Conservation (phyloP, 202 grass and related monocot species). For the Saccharum hybrid region DNA sequence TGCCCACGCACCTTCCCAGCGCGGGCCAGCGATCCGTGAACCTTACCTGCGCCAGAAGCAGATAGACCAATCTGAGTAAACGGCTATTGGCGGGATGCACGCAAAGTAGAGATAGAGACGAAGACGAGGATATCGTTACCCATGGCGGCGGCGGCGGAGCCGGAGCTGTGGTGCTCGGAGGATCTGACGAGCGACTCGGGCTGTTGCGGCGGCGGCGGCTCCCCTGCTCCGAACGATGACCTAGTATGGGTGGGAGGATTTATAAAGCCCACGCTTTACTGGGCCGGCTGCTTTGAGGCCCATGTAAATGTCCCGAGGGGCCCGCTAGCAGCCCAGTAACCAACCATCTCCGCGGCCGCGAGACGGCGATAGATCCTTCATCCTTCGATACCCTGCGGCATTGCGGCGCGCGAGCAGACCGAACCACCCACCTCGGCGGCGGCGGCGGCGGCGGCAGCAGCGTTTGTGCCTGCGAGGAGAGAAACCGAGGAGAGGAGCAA, state of each 20-base stretch:
- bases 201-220: neutral
- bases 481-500: neutral
- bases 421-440: neutral
- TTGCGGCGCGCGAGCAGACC: slow-evolving; percentile 31
- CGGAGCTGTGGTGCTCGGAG: neutral
- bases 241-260: slow-evolving; percentile 20
- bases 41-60: slow-evolving; percentile 60
- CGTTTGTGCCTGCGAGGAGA: slow-evolving; percentile 4
- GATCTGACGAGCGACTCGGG: neutral
- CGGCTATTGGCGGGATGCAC: neutral
- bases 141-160: slow-evolving; percentile 36
- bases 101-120: neutral
- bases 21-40: slow-evolving; percentile 73
- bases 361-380: too few relatives aligned
- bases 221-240: neutral
- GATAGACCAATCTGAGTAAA: neutral
- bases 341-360: too few relatives aligned
- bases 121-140: slow-evolving; percentile 36
- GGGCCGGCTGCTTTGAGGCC: neutral
- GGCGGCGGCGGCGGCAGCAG: slow-evolving; percentile 22
- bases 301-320: neutral
- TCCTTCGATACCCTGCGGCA: neutral
- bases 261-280: slow-evolving; percentile 23
- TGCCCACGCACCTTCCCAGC: slow-evolving; percentile 81
- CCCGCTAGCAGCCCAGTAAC: neutral